These are phyloP conservation scores for Neonectria sp. DNA, from an alignment of 2,329 filamentous ascomycete genomes.

Conservation along the genomic window DNA sequence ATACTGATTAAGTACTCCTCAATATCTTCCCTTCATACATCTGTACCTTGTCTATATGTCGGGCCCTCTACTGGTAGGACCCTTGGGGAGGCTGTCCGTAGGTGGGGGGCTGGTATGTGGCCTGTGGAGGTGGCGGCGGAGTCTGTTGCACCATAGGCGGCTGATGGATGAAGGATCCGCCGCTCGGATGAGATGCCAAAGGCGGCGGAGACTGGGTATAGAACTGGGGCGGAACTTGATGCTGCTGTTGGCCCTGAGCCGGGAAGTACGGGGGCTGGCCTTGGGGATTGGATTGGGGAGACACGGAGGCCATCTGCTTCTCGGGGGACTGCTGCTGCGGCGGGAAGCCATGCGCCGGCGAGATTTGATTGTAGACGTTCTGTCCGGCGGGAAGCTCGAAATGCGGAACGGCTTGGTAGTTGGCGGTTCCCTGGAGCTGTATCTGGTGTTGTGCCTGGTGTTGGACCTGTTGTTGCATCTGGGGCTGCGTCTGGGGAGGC, in stretches of 20 bases:
- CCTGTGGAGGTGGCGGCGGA: background rate
- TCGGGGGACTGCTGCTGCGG: slow-evolving; percentile 12
- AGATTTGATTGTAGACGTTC: slow-evolving; percentile 7
- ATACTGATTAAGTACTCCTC: background rate
- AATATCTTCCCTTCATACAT: background rate
- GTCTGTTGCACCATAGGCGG: background rate
- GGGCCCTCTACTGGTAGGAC: background rate
- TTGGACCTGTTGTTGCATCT: background rate
- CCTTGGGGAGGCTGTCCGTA: background rate
- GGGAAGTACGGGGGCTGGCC: slow-evolving; percentile 11
- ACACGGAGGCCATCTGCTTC: background rate
- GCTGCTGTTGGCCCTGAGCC: background rate
- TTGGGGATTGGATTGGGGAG: slow-evolving; percentile 1
- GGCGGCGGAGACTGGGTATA: background rate
- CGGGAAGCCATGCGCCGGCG: background rate
- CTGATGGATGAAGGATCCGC: background rate
- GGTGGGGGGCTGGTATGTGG: too few relatives aligned
- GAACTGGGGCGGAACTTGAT: background rate
- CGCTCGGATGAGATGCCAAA: background rate
- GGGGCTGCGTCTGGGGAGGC: too few relatives aligned
- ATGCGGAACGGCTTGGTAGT: background rate
- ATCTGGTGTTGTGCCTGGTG: background rate
- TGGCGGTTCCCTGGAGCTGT: background rate
- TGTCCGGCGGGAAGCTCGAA: background rate
- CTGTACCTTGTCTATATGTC: too few relatives aligned